Evolutionary conservation across 2,329 filamentous ascomycete species (phyloP).

Genomic region (Xylaria multiplex): DNA sequence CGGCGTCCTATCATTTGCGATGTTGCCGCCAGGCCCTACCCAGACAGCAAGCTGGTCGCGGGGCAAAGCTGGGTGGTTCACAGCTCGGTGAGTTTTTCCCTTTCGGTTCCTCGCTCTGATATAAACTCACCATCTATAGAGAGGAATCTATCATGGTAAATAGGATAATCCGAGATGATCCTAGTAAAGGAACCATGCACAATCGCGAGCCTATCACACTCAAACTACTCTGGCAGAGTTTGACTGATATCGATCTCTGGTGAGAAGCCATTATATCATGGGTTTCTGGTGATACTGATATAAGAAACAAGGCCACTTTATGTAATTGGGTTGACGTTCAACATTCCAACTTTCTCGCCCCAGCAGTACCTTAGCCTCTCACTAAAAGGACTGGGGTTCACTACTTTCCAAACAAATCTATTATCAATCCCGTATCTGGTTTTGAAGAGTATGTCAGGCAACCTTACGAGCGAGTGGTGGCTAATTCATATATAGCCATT

Average conservation of each 20-base stretch:
- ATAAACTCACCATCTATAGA: conserved; percentile 23
- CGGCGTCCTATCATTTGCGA: conserved; percentile 60
- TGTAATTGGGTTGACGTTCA: conserved; percentile 57
- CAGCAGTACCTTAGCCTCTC: conserved; percentile 62
- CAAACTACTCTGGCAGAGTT: conserved; percentile 56
- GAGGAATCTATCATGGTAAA: conserved; percentile 69
- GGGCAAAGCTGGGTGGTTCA: conserved; percentile 64
- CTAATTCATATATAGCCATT: conserved; percentile 43
- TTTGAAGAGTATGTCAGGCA: conserved; percentile 48
- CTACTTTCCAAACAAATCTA: conserved; percentile 65
- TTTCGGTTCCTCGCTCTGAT: no score
- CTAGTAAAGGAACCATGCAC: conserved; percentile 66
- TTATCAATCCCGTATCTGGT: conserved; percentile 59
- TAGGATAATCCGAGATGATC: conserved; percentile 64
- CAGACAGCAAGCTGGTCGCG: conserved; percentile 61
- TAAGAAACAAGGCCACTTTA: conserved; percentile 41
- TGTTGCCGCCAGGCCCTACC: conserved; percentile 59
- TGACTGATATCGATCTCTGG: conserved; percentile 65
- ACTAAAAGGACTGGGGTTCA: conserved; percentile 60
- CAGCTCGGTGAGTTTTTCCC: conserved; percentile 51
- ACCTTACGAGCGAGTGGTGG: not conserved
- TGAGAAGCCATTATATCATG: conserved; percentile 14
- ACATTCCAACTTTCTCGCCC: conserved; percentile 60
- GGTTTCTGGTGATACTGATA: conserved; percentile 4
- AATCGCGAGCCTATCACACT: conserved; percentile 64